Conservation (phyloP, 2,329 filamentous ascomycete species). For the Aspergillus luchuensis region DNA sequence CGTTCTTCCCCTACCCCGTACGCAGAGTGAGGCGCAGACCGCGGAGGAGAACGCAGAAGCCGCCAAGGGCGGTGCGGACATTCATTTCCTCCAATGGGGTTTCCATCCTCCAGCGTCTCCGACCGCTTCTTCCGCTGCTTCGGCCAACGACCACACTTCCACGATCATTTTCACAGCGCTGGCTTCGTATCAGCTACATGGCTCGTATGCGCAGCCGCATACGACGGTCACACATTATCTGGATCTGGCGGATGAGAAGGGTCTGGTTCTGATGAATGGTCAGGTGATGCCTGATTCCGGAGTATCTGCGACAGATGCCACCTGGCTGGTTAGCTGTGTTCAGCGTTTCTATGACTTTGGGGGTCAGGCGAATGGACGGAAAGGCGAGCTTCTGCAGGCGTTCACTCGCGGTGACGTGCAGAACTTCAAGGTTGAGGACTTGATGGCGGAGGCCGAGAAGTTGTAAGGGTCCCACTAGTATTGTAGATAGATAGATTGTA, state of each 20-base stretch:
- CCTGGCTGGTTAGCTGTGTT: constrained; percentile 87
- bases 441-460: constrained; percentile 88
- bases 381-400: constrained; percentile 73
- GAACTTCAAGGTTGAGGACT: constrained; percentile 77
- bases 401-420: constrained; percentile 74
- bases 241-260: constrained; percentile 73
- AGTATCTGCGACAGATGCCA: constrained; percentile 76
- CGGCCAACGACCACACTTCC: constrained; percentile 59
- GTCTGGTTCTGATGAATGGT: constrained; percentile 83
- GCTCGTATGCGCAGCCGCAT: constrained; percentile 87
- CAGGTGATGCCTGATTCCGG: constrained; percentile 74
- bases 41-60: constrained; percentile 28
- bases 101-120: constrained; percentile 66
- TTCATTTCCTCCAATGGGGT: constrained; percentile 96
- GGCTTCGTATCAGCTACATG: constrained; percentile 87
- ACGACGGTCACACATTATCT: constrained; percentile 91
- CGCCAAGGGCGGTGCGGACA: constrained; percentile 68
- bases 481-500: constrained; percentile 5
- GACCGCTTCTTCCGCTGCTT: constrained; percentile 30
- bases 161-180: constrained; percentile 92
- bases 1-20: constrained; percentile 75
- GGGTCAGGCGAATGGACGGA: constrained; percentile 61
- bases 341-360: constrained; percentile 81
- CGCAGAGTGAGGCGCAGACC: constrained; percentile 21
- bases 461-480: constrained; percentile 45